Evolutionary conservation across 164 flowering plant genomes (phyloP).

Genomic region (Nelumbo lutea): DNA sequence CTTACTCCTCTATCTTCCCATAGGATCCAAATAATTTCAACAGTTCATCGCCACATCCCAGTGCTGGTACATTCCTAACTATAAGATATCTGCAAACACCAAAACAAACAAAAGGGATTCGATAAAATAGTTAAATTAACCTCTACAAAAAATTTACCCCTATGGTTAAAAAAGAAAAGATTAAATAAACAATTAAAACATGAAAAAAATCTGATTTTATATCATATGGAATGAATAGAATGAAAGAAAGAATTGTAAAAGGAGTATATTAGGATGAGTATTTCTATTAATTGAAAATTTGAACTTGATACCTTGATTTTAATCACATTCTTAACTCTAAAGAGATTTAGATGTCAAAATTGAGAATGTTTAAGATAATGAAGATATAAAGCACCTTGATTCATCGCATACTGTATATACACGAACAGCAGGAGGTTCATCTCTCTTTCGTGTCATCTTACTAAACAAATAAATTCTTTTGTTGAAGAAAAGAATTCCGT

Average conservation of each 20-base stretch:
- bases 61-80: conserved; percentile 77
- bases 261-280: neutral
- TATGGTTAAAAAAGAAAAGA: no score
- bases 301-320: no score
- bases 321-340: neutral
- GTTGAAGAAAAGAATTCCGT: no score
- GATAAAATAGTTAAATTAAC: neutral
- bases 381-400: conserved; percentile 45
- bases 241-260: neutral
- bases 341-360: neutral
- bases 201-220: neutral
- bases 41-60: conserved; percentile 81
- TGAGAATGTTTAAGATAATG: no score
- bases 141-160: neutral
- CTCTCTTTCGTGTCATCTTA: conserved; percentile 55
- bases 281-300: no score
- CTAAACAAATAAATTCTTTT: no score
- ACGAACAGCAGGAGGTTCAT: conserved; percentile 72
- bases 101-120: neutral
- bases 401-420: conserved; percentile 96
- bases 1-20: conserved; percentile 85
- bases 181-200: no score
- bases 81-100: conserved; percentile 57
- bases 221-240: neutral
- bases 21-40: conserved; percentile 55